These are phyloP conservation scores for Phascolomyces articulosus DNA, from an alignment of 371 early-diverging fungal species.

Conservation along the genomic window DNA sequence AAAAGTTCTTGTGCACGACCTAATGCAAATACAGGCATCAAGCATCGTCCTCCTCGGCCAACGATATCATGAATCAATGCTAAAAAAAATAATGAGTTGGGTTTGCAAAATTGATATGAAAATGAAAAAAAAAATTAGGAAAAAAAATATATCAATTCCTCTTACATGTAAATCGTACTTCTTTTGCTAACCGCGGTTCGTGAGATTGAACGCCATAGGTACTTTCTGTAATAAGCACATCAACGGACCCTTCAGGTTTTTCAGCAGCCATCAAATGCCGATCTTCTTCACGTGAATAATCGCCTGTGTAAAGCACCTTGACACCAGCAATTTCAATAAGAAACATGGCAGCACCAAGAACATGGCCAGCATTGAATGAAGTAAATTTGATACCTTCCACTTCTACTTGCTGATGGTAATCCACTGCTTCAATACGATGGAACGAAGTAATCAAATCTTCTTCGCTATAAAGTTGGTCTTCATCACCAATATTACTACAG, in stretches of 20 bases:
- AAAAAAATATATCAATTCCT: too few species aligned
- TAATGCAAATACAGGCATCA: constrained; percentile 99
- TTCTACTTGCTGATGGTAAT: constrained; percentile 97
- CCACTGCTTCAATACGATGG: constrained; percentile 96
- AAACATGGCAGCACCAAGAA: constrained; percentile 99
- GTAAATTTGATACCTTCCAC: constrained; percentile 98
- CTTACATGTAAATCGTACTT: constrained; percentile 88
- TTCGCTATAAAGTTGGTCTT: constrained; percentile 96
- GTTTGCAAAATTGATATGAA: too few species aligned
- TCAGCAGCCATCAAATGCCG: constrained; percentile 99
- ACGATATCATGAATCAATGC: constrained; percentile 92
- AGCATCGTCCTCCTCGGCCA: constrained; percentile 94
- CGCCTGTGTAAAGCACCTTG: constrained; percentile 98
- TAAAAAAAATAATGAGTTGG: constrained; percentile 17
- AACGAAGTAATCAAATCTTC: constrained; percentile 91
- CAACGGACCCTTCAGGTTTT: constrained; percentile 84
- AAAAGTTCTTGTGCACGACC: constrained; percentile 99
- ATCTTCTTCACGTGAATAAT: constrained; percentile 99
- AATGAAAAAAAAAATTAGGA: too few species aligned
- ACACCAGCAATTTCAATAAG: constrained; percentile 98
- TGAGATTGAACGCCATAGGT: constrained; percentile 99
- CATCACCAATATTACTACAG: constrained; percentile 77
- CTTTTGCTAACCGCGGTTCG: constrained; percentile 96
- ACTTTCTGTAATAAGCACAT: constrained; percentile 98
- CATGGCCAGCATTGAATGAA: constrained; percentile 99